Percentiles rank a stretch among this genome's conserved stretches.
Conservation (phyloP, 2,329 filamentous ascomycete genomes). For the Ceratocystis diversiconidia region DNA sequence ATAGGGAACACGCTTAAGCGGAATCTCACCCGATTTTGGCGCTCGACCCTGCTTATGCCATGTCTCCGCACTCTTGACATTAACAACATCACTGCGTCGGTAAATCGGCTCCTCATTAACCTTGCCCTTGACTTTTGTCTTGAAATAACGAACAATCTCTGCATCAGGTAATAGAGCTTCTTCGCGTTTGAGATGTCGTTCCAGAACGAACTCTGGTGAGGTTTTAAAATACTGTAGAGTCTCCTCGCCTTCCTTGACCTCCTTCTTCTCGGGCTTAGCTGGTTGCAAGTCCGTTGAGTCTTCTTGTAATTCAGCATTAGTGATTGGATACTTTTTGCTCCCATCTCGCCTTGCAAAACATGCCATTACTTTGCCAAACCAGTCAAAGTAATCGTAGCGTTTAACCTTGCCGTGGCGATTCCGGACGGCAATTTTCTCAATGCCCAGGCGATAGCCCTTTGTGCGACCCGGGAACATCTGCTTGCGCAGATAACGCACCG, state of each 20-base stretch:
- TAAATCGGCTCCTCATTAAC: constrained; percentile 69
- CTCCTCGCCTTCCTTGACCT: constrained; percentile 59
- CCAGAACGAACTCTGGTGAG: constrained; percentile 71
- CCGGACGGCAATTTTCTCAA: constrained; percentile 69
- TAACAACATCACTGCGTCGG: constrained; percentile 61
- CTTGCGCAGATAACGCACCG: constrained; percentile 73
- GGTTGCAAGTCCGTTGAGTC: constrained; percentile 64
- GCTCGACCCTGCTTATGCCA: constrained; percentile 95
- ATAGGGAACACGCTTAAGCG: constrained; percentile 77
- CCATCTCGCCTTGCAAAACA: constrained; percentile 44
- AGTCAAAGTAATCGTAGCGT: constrained; percentile 66
- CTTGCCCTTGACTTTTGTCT: constrained; percentile 58
- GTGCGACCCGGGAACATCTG: constrained; percentile 76
- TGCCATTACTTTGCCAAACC: constrained; percentile 71
- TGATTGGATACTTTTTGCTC: constrained; percentile 36
- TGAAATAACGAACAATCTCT: constrained; percentile 59
- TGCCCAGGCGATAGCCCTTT: constrained; percentile 64
- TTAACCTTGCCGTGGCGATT: constrained; percentile 64
- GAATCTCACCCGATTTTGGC: constrained; percentile 53
- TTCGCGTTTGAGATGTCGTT: constrained; percentile 77
- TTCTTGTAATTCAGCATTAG: constrained; percentile 64
- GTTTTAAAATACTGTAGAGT: constrained; percentile 81
- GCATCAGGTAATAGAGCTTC: constrained; percentile 65
- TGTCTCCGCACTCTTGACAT: constrained; percentile 81
- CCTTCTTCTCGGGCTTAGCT: constrained; percentile 57